Conservation (phyloP, 306 rosid species). For the Medicago ruthenica region DNA sequence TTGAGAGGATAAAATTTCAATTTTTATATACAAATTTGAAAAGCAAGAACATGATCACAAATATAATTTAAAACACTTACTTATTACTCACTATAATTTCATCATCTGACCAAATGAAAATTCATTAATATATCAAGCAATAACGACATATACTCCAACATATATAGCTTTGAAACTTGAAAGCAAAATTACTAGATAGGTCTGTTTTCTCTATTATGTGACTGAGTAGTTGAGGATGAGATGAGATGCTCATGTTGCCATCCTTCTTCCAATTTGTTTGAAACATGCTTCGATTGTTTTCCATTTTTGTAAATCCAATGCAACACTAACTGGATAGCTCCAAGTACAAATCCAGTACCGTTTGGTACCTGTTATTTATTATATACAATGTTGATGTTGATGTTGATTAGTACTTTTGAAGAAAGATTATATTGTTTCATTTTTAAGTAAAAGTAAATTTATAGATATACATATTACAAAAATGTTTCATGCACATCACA, state of each 20-base stretch:
- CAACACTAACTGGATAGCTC: conserved; percentile 40
- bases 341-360: conserved; percentile 44
- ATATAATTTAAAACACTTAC: background rate
- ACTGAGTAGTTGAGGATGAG: conserved; percentile 9
- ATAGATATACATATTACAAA: no score
- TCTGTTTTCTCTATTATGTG: background rate
- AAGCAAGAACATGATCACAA: background rate
- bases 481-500: no score
- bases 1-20: no score
- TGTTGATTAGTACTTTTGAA: background rate
- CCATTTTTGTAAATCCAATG: conserved; percentile 43
- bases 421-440: no score
- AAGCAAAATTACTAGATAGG: background rate
- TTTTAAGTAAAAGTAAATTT: no score
- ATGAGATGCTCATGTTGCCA: conserved; percentile 34
- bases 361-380: conserved; percentile 48
- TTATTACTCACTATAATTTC: background rate
- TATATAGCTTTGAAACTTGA: background rate
- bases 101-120: background rate
- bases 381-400: background rate
- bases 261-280: conserved; percentile 31
- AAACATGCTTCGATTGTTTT: background rate
- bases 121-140: background rate
- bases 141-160: no score
- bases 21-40: background rate